These are phyloP conservation scores for Pleurotus eryngii DNA, from an alignment of 768 basidiomycete species.

Conservation along the genomic window DNA sequence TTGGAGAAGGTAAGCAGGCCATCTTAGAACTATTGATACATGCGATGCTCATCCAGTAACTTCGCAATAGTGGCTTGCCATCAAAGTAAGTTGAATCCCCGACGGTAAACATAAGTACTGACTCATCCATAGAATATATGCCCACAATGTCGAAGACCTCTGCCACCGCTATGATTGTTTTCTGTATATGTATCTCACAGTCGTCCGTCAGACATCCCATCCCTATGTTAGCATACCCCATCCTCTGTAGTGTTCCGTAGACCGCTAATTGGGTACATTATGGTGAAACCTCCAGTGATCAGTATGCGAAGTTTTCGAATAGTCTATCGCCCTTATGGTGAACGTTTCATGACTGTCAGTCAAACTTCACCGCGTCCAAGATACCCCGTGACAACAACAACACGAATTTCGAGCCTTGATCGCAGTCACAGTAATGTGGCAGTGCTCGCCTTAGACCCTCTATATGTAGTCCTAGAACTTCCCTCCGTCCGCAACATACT, in stretches of 20 bases:
- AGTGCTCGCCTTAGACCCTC: background rate
- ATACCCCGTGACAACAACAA: background rate
- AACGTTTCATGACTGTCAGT: no score
- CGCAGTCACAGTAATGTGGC: conserved; percentile 1
- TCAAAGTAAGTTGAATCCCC: conserved; percentile 46
- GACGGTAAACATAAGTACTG: background rate
- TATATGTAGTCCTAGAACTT: background rate
- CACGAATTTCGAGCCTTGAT: background rate
- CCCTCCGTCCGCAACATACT: background rate
- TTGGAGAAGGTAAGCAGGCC: conserved; percentile 58
- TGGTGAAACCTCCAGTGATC: no score
- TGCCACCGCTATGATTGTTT: conserved; percentile 66
- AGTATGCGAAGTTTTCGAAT: no score
- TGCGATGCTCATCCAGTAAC: conserved; percentile 14
- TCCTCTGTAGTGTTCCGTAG: no score
- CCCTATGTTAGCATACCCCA: no score
- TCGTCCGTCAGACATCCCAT: no score
- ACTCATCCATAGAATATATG: conserved; percentile 68
- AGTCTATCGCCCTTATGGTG: no score
- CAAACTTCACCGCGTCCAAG: no score
- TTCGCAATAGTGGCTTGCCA: conserved; percentile 59
- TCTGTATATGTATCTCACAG: no score
- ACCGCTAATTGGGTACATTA: no score
- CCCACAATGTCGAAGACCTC: conserved; percentile 81
- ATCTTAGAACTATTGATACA: conserved; percentile 6